These are phyloP conservation scores for Pseudozyma tsukubaensis DNA, from an alignment of 1,284 basidiomycete species.

Conservation along the genomic window DNA sequence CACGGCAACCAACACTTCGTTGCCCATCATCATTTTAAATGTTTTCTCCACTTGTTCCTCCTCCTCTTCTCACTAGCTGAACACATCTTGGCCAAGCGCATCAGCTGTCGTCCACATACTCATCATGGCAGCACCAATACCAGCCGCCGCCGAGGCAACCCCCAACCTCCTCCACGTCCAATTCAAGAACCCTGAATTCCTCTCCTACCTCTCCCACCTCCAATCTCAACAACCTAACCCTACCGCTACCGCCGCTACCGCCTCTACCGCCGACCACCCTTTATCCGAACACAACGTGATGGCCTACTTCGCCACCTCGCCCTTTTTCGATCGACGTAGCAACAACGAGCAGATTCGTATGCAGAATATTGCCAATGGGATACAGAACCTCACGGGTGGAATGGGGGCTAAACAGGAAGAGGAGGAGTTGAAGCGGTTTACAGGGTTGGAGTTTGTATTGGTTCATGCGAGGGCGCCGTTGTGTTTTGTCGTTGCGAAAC, in stretches of 20 bases:
- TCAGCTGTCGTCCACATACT: too few species aligned
- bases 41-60: too few species aligned
- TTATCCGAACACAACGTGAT: slow-evolving; percentile 58
- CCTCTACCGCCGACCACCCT: slow-evolving; percentile 23
- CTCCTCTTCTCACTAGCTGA: too few species aligned
- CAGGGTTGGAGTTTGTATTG: slow-evolving; percentile 61
- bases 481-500: slow-evolving; percentile 62
- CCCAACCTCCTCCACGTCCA: slow-evolving; percentile 56
- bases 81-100: too few species aligned
- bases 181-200: slow-evolving; percentile 63
- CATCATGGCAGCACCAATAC: not conserved
- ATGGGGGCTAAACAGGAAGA: slow-evolving; percentile 39
- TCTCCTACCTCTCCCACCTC: slow-evolving; percentile 52
- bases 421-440: slow-evolving; percentile 58
- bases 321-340: slow-evolving; percentile 62
- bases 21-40: too few species aligned
- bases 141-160: slow-evolving; percentile 10
- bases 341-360: slow-evolving; percentile 67
- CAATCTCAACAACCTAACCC: slow-evolving; percentile 22
- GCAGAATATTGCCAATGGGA: slow-evolving; percentile 60
- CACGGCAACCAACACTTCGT: too few species aligned
- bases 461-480: slow-evolving; percentile 48
- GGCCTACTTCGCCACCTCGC: slow-evolving; percentile 63
- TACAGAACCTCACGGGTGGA: slow-evolving; percentile 9
- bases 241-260: slow-evolving; percentile 4